These are phyloP conservation scores for Bathelium albidoporum DNA, from an alignment of 495 filamentous ascomycete genomes.

Conservation along the genomic window DNA sequence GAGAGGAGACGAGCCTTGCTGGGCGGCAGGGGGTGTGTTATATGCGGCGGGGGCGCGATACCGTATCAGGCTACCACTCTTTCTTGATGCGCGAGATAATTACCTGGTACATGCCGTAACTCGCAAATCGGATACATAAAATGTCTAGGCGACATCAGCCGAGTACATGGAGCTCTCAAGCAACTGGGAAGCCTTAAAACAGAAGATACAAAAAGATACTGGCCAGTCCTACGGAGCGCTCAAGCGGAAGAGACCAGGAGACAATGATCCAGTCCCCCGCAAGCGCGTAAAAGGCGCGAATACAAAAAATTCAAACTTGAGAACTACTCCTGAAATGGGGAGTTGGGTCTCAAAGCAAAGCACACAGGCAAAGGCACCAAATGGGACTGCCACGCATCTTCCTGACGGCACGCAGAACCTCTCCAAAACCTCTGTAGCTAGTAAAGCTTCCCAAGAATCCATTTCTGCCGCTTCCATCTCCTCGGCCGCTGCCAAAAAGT, in stretches of 20 bases:
- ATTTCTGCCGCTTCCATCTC: slow-evolving; percentile 45
- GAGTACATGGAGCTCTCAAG: slow-evolving; percentile 26
- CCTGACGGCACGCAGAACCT: background rate
- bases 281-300: slow-evolving; percentile 61
- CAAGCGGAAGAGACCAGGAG: slow-evolving; percentile 23
- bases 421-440: slow-evolving; percentile 11
- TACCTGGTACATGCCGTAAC: too few relatives aligned
- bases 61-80: too few relatives aligned
- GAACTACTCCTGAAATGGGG: slow-evolving; percentile 29
- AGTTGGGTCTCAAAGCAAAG: slow-evolving; percentile 23
- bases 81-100: too few relatives aligned
- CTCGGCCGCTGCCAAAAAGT: slow-evolving; percentile 42
- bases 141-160: background rate
- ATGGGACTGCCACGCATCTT: slow-evolving; percentile 5
- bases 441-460: slow-evolving; percentile 9
- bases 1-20: too few relatives aligned
- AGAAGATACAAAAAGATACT: slow-evolving; percentile 21
- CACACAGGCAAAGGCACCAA: slow-evolving; percentile 25
- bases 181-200: slow-evolving; percentile 37
- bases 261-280: slow-evolving; percentile 10
- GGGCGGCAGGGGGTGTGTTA: too few relatives aligned
- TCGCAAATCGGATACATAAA: too few relatives aligned
- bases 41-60: too few relatives aligned
- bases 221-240: slow-evolving; percentile 4
- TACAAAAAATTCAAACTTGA: slow-evolving; percentile 52